Evolutionary conservation across 495 filamentous ascomycete genomes (phyloP).

Genomic region (Neurospora hispaniola): DNA sequence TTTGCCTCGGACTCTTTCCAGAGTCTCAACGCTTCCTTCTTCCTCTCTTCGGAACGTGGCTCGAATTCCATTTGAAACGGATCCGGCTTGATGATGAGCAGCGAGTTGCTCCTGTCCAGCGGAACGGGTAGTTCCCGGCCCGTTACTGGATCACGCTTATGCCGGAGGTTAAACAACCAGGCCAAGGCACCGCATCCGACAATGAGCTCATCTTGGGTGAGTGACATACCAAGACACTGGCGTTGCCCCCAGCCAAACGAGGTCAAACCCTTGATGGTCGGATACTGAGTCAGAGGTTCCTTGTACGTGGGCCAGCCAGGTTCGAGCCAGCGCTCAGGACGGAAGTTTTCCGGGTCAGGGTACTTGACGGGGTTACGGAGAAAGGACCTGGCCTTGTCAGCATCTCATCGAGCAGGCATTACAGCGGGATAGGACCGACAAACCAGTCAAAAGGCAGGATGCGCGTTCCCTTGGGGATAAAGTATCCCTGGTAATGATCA

Average conservation of each 20-base stretch:
- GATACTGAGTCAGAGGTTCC: constrained; percentile 33
- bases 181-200: constrained; percentile 34
- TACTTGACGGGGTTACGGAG: constrained; percentile 34
- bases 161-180: constrained; percentile 40
- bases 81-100: constrained; percentile 34
- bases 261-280: constrained; percentile 34
- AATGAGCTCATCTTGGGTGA: constrained; percentile 37
- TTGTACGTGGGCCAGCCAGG: constrained; percentile 43
- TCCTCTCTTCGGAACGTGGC: constrained; percentile 23
- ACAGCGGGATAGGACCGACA: neutral
- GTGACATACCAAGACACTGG: constrained; percentile 44
- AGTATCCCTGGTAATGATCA: constrained; percentile 34
- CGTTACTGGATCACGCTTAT: constrained; percentile 22
- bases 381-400: constrained; percentile 18
- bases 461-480: constrained; percentile 35
- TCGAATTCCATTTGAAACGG: constrained; percentile 33
- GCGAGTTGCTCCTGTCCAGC: constrained; percentile 30
- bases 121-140: constrained; percentile 28
- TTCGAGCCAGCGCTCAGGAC: constrained; percentile 40
- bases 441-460: constrained; percentile 43
- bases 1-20: constrained; percentile 15
- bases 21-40: constrained; percentile 18
- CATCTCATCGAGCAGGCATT: neutral
- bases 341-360: constrained; percentile 40
- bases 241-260: constrained; percentile 53